Evolutionary conservation across 306 rosid species (phyloP), one percentile per base, ranked within the genome.

Genomic region (Crotalaria pallida): DNA sequence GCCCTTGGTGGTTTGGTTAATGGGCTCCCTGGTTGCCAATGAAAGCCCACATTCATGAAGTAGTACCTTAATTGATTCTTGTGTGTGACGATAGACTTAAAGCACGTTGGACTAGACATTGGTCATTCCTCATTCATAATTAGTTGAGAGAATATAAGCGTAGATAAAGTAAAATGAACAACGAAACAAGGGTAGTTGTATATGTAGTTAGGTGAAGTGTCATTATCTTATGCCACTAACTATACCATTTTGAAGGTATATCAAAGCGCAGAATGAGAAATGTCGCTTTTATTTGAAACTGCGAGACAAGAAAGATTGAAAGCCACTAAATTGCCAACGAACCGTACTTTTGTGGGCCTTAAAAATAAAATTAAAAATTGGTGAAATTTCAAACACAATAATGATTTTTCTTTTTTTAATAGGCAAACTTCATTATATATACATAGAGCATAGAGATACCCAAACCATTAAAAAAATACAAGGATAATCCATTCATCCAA

Each of bases 291-390:
- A 55, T 79, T 68, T 75, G 15, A 82, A 79, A 75, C 85, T 80
- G 79, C 19, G 38, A 82, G 65, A 75, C 74, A 68, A 67, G 67
- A 69, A 69, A 72, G 62, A 79, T 67, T 67, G 73, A 65, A 44
- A 59, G 8, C 84, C 74, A 71, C 65, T 41, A 65, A 73, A 70
- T 80, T 40, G 47, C 86, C 85, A 86, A 82, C 91, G 84, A 78
- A 82, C 74, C 74, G 81, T 77, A 81, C 84, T 85, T 78, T 64
- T 47, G 56, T 67, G 62, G 67, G 47, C 26, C 19, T 58, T 61
- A 24, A 58, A 59, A 55, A 34, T 58, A 62, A 34, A 16, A 47
- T 50, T 27, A 31, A 31, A 31, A 33, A 33, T 6, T 33, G 4
- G n/a, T n/a, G n/a, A n/a, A 27, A 7, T 33, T 33, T 31, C 44